These are phyloP conservation scores for Daldinia eschscholtzii DNA, from an alignment of 2,329 filamentous ascomycete genomes.

Conservation along the genomic window DNA sequence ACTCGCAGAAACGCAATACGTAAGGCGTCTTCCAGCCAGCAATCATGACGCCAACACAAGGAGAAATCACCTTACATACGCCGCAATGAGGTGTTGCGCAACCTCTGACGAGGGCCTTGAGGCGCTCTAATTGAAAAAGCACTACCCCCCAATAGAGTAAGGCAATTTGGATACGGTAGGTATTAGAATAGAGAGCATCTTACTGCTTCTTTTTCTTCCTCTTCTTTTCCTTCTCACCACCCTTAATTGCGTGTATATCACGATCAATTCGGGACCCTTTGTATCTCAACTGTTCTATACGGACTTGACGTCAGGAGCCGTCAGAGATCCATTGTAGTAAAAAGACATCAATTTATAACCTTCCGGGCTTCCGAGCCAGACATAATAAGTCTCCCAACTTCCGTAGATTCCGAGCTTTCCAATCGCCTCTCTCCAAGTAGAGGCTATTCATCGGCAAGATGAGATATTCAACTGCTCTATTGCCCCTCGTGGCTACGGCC, in stretches of 20 bases:
- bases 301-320: constrained; percentile 34
- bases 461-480: constrained; percentile 45
- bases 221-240: background rate
- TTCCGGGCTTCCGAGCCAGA: constrained; percentile 1
- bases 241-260: constrained; percentile 11
- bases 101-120: background rate
- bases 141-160: constrained; percentile 4
- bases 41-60: constrained; percentile 43
- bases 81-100: constrained; percentile 1
- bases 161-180: background rate
- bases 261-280: constrained; percentile 8
- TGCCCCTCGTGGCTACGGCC: constrained; percentile 45
- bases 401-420: constrained; percentile 33
- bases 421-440: constrained; percentile 3
- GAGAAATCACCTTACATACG: constrained; percentile 37
- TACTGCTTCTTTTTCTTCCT: background rate
- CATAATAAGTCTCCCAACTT: constrained; percentile 16
- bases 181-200: background rate
- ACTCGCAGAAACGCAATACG: constrained; percentile 21
- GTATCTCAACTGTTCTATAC: constrained; percentile 5
- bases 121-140: background rate
- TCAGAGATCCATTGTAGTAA: constrained; percentile 16
- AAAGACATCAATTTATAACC: constrained; percentile 17
- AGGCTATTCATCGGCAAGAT: constrained; percentile 31
- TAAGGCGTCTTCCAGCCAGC: constrained; percentile 19